Evolutionary conservation across 805 yeast species (phyloP).

Genomic region (Myxozyma vanderwaltii): DNA sequence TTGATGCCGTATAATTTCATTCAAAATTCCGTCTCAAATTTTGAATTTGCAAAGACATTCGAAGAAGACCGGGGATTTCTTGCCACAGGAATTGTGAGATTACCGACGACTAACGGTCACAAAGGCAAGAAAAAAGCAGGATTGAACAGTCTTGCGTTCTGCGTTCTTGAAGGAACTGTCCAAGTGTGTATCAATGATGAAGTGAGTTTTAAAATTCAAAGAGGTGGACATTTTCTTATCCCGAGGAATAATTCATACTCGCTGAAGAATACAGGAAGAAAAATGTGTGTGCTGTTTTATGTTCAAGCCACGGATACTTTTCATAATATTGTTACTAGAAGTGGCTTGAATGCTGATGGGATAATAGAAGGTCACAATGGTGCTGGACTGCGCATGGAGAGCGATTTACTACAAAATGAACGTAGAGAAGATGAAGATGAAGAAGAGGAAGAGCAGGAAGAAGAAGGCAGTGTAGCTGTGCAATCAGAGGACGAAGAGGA

Average conservation of each 20-base stretch:
- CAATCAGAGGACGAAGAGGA: background rate
- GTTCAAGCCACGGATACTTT: slow-evolving; percentile 58
- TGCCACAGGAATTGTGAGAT: slow-evolving; percentile 71
- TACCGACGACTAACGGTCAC: slow-evolving; percentile 58
- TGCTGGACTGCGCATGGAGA: background rate
- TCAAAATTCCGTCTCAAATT: slow-evolving; percentile 1
- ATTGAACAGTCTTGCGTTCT: slow-evolving; percentile 70
- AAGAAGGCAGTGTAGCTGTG: background rate
- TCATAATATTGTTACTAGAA: slow-evolving; percentile 13
- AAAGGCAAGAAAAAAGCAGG: slow-evolving; percentile 64
- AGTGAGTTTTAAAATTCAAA: slow-evolving; percentile 56
- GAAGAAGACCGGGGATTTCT: slow-evolving; percentile 45
- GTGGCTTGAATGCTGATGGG: background rate
- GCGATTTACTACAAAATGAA: background rate
- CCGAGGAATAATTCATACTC: slow-evolving; percentile 57
- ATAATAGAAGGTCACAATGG: background rate
- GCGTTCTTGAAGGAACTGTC: slow-evolving; percentile 67
- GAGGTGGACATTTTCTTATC: slow-evolving; percentile 78
- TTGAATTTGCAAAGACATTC: slow-evolving; percentile 30
- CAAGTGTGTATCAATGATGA: slow-evolving; percentile 66
- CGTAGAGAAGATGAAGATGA: background rate
- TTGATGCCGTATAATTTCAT: slow-evolving; percentile 4
- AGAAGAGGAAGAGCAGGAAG: background rate
- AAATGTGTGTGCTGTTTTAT: slow-evolving; percentile 64
- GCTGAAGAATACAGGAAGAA: slow-evolving; percentile 51